These are phyloP conservation scores for Ogataea ramenticola DNA, from an alignment of 805 yeast genomes.

Conservation along the genomic window DNA sequence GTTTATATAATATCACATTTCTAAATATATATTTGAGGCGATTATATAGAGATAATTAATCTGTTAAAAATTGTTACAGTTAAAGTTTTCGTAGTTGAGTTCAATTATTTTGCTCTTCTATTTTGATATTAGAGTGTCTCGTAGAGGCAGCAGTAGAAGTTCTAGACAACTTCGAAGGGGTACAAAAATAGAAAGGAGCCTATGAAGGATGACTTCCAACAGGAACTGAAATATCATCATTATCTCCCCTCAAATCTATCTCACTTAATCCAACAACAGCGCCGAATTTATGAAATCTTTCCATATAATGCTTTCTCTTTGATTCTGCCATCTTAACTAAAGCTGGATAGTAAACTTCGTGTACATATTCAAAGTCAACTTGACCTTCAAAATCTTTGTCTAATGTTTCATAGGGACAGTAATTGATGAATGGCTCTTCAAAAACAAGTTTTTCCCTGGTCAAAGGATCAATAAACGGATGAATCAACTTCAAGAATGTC, in stretches of 20 bases:
- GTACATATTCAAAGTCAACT: conserved; percentile 78
- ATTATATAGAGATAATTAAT: no score
- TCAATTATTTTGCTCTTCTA: no score
- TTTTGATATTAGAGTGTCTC: no score
- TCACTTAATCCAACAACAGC: conserved; percentile 74
- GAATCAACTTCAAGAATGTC: conserved; percentile 84
- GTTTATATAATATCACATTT: no score
- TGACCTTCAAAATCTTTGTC: conserved; percentile 82
- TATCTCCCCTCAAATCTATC: conserved; percentile 54
- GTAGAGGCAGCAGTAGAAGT: neutral
- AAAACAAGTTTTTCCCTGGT: conserved; percentile 91
- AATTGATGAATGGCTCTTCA: conserved; percentile 80
- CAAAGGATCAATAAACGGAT: conserved; percentile 93
- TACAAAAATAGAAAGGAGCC: no score
- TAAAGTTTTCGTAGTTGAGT: no score
- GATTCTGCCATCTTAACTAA: conserved; percentile 52
- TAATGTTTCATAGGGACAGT: conserved; percentile 74
- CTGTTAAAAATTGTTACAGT: no score
- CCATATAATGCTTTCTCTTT: conserved; percentile 56
- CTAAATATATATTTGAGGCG: no score
- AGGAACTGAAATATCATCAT: conserved; percentile 17
- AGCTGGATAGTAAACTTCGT: conserved; percentile 71
- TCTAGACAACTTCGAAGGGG: neutral
- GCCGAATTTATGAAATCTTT: conserved; percentile 69
- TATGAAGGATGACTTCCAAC: conserved; percentile 28